phyloP scores from a whole-genome alignment of 208 protist species.

The Leishmania gerbilli region DNA sequence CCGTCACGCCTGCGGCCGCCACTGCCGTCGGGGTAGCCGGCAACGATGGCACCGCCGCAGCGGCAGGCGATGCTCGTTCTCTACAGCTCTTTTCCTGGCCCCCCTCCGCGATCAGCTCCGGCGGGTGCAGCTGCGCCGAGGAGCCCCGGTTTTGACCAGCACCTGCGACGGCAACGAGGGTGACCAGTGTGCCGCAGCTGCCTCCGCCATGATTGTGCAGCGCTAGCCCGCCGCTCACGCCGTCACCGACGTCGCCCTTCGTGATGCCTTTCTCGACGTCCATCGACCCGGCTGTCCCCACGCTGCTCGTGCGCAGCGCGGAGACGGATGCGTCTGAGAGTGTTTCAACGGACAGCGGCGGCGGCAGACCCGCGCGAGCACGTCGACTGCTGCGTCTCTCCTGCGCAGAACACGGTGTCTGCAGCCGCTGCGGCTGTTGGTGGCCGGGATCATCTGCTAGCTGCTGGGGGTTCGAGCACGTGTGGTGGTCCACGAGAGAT shows the following conservation, averaged over 20 bases:
- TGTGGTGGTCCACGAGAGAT: neutral
- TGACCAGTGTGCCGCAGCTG: neutral
- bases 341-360: slow-evolving; percentile 24
- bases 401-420: neutral
- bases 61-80: neutral
- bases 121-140: slow-evolving; percentile 7
- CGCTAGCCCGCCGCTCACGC: neutral
- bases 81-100: neutral
- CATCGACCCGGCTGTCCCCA: neutral
- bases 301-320: slow-evolving; percentile 11
- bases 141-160: slow-evolving; percentile 1
- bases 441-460: neutral
- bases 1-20: neutral
- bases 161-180: neutral
- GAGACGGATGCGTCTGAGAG: slow-evolving; percentile 20
- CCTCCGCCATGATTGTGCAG: neutral
- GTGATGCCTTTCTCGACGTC: neutral
- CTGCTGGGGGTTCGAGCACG: neutral
- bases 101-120: neutral
- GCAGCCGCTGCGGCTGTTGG: neutral
- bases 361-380: slow-evolving; percentile 6
- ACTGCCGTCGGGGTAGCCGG: neutral
- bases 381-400: neutral
- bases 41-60: neutral
- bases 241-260: neutral